phyloP scores from a whole-genome alignment of 2,329 filamentous ascomycete genomes.

The Pyricularia sp. region DNA sequence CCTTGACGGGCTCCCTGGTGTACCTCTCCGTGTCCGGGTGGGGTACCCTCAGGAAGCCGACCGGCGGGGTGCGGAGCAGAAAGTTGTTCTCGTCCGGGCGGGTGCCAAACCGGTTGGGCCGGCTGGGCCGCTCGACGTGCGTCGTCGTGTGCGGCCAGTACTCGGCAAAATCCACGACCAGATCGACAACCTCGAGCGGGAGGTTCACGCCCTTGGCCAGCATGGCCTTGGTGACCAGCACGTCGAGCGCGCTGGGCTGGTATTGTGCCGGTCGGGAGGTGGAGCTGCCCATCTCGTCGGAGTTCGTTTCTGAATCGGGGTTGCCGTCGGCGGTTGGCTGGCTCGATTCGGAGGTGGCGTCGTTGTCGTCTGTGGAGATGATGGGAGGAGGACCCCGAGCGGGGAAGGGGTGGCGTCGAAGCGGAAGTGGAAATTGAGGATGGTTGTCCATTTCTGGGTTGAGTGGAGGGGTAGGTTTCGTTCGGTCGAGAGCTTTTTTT shows the following conservation, averaged over 20 bases:
- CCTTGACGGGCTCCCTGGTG: slow-evolving; percentile 5
- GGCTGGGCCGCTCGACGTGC: slow-evolving; percentile 16
- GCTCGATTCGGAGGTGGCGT: neutral
- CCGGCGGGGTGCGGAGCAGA: slow-evolving; percentile 30
- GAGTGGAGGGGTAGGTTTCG: neutral
- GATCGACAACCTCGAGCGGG: slow-evolving; percentile 45
- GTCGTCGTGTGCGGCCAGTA: slow-evolving; percentile 48
- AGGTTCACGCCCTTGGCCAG: slow-evolving; percentile 33
- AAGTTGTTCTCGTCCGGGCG: slow-evolving; percentile 24
- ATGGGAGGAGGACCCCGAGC: neutral
- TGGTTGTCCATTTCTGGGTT: neutral
- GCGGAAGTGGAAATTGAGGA: neutral
- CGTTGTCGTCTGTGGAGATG: neutral
- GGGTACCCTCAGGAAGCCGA: slow-evolving; percentile 26
- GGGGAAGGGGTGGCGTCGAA: slow-evolving; percentile 1
- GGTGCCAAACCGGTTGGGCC: slow-evolving; percentile 2
- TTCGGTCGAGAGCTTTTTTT: neutral
- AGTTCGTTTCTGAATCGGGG: neutral
- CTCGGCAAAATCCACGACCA: slow-evolving; percentile 49
- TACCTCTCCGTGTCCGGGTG: slow-evolving; percentile 14
- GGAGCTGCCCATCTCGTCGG: neutral
- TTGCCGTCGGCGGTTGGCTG: neutral
- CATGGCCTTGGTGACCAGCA: slow-evolving; percentile 37
- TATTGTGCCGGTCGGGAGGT: neutral
- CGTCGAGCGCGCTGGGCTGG: slow-evolving; percentile 35